phyloP scores from a whole-genome alignment of 2,329 filamentous ascomycete genomes.

The Clathrospora elynae region DNA sequence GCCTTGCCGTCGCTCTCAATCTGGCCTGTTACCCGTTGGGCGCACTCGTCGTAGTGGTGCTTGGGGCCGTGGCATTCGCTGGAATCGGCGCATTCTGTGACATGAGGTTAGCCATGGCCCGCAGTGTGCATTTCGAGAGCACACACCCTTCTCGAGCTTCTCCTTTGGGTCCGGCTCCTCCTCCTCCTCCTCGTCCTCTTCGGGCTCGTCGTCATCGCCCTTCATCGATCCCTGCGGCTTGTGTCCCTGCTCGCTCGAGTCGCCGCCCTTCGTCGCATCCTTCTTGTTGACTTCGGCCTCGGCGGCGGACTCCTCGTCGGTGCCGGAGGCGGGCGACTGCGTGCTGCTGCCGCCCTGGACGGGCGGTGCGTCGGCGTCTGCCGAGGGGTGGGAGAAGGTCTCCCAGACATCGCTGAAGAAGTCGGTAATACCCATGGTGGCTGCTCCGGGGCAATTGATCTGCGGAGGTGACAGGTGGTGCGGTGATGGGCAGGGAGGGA shows the following conservation, averaged over 20 bases:
- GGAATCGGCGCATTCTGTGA: slow-evolving; percentile 84
- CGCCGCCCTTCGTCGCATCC: slow-evolving; percentile 47
- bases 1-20: slow-evolving; percentile 74
- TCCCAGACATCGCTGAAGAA: slow-evolving; percentile 68
- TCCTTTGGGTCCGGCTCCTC: slow-evolving; percentile 87
- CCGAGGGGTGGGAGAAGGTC: slow-evolving; percentile 61
- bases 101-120: slow-evolving; percentile 27
- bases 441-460: slow-evolving; percentile 40
- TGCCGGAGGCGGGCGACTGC: slow-evolving; percentile 48
- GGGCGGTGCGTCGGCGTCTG: slow-evolving; percentile 53
- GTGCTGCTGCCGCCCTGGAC: slow-evolving; percentile 48
- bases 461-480: slow-evolving; percentile 16
- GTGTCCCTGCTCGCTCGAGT: slow-evolving; percentile 56
- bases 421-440: slow-evolving; percentile 66
- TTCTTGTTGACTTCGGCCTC: slow-evolving; percentile 53
- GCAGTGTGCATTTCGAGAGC: slow-evolving; percentile 1
- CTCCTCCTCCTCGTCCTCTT: slow-evolving; percentile 82
- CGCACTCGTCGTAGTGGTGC: slow-evolving; percentile 98
- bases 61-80: slow-evolving; percentile 83
- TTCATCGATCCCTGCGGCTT: slow-evolving; percentile 50
- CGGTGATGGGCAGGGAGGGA: slow-evolving; percentile 4
- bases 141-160: slow-evolving; percentile 88
- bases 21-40: slow-evolving; percentile 80
- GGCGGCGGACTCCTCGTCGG: slow-evolving; percentile 50
- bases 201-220: slow-evolving; percentile 62